Evolutionary conservation across 306 rosid genomes (phyloP), one percentile per base, ranked within the genome.

Genomic region (Luffa aegyptiaca): DNA sequence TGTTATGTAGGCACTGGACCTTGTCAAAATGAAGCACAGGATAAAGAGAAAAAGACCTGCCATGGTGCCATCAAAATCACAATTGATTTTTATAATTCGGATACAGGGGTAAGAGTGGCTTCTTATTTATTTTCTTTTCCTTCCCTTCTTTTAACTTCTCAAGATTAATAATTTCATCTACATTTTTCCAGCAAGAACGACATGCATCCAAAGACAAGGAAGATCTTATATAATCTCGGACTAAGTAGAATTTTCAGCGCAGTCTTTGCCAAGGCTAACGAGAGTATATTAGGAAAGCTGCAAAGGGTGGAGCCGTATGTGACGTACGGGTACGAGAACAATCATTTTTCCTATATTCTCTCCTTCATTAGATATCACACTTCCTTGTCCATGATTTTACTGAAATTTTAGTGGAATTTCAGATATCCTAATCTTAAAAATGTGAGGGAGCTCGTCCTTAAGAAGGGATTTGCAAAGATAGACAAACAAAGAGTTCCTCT

Each of bases 371-470:
- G 57, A 71, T 71, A 46, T 71, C 6, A 45, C 39, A 12, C 51
- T 53, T 81, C 20, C 72, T 41, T 14, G 59, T 84, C 57, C 41
- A 46, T 13, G 78, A 11, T 31, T 49, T 5, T 49, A 73, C 56
- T 17, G n/a, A 73, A 49, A 14, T 26, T 31, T 33, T 73, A 14
- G n/a, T 16, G 41, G 13, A 36, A 66, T 83, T 70, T 76, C 80
- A 94, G 98, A 79, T 92, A 87, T 82, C 97, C 97, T 14, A 91
- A 88, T 81, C 88, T 92, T 52, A 94, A 91, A 86, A 94, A 82
- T 79, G 88, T 90, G 79, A 90, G 84, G 84, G 98, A 91, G 55
- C 88, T 94, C 76, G 76, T 94, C 80, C 84, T 74, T 90, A 94
- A 94, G 86, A 94, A 92, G 82, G 98, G 93, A 21, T 71, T 46